These are phyloP conservation scores for Tetracladium setigerum DNA, from an alignment of 495 filamentous ascomycete species.

Conservation along the genomic window DNA sequence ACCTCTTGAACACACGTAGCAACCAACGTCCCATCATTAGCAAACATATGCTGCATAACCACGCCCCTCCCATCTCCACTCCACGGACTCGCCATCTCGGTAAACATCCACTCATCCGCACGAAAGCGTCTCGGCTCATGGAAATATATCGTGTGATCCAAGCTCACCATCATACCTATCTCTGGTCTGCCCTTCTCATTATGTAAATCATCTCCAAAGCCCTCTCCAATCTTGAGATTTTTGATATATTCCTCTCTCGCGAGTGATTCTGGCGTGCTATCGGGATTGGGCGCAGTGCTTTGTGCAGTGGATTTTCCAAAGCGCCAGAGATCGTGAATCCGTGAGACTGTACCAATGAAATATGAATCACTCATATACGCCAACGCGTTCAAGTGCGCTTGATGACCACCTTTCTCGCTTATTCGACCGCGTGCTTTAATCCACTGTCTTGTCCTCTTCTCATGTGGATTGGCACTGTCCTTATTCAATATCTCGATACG, in stretches of 20 bases:
- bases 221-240: conserved; percentile 29
- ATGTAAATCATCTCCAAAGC: conserved; percentile 23
- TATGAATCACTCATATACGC: conserved; percentile 89
- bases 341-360: conserved; percentile 83
- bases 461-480: conserved; percentile 40
- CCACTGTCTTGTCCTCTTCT: conserved; percentile 70
- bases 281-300: conserved; percentile 24
- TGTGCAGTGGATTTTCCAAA: conserved; percentile 33
- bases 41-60: conserved; percentile 82
- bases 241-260: conserved; percentile 30
- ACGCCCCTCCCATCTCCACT: conserved; percentile 81
- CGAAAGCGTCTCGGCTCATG: conserved; percentile 72
- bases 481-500: conserved; percentile 43
- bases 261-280: conserved; percentile 28
- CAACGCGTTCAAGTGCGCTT: conserved; percentile 75
- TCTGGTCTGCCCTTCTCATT: conserved; percentile 29
- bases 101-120: conserved; percentile 91
- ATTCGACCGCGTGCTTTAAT: conserved; percentile 70
- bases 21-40: conserved; percentile 71
- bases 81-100: conserved; percentile 93
- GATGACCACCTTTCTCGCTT: conserved; percentile 58
- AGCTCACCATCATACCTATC: conserved; percentile 92
- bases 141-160: conserved; percentile 95
- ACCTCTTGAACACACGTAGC: conserved; percentile 82
- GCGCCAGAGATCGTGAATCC: conserved; percentile 67